Percentiles rank a stretch among this genome's conserved stretches.
phyloP scores from a whole-genome alignment of 2,329 filamentous ascomycete species.

The Aureobasidium musti region DNA sequence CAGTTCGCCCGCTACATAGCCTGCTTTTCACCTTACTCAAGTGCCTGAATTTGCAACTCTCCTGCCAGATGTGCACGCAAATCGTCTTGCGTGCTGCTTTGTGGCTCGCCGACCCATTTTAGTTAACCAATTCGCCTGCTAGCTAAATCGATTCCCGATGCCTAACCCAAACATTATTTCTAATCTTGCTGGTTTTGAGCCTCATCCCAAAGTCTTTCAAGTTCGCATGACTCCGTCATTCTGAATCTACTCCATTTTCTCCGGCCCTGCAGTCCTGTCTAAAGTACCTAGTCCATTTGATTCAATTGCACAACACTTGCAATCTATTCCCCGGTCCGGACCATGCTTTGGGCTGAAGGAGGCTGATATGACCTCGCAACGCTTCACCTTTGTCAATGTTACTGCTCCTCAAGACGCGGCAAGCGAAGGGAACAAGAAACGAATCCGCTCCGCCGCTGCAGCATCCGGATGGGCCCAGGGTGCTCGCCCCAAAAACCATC shows the following conservation, averaged over 20 bases:
- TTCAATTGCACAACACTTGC: background rate
- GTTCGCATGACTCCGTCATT: background rate
- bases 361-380: conserved; percentile 27
- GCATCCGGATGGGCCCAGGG: conserved; percentile 37
- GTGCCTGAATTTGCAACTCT: background rate
- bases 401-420: conserved; percentile 35
- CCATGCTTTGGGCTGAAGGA: background rate
- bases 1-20: background rate
- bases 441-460: conserved; percentile 38
- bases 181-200: conserved; percentile 10
- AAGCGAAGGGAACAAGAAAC: conserved; percentile 37
- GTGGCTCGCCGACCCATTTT: background rate
- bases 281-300: background rate
- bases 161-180: conserved; percentile 10
- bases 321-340: background rate
- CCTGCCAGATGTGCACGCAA: background rate
- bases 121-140: background rate
- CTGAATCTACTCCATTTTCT: background rate
- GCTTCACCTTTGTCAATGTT: conserved; percentile 38
- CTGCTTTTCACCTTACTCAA: background rate
- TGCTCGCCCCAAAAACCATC: conserved; percentile 30
- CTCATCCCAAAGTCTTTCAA: conserved; percentile 5
- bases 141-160: background rate
- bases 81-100: background rate
- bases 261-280: background rate